Evolutionary conservation across 1,284 basidiomycete genomes (phyloP).

Genomic region (Austroboletus novae-zelandiae): DNA sequence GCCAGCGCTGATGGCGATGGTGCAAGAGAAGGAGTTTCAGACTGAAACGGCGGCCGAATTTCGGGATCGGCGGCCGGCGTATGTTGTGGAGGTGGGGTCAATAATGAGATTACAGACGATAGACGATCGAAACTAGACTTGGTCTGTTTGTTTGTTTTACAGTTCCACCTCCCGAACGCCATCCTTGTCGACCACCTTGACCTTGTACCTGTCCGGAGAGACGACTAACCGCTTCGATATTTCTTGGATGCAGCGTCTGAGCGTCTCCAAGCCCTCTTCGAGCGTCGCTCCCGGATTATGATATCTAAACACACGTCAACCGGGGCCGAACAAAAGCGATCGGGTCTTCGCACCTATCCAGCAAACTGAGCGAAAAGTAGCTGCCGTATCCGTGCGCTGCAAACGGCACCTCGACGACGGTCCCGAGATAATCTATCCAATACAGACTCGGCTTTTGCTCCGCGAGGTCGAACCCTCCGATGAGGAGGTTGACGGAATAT

Average conservation of each 20-base stretch:
- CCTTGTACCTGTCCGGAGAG: constrained; percentile 79
- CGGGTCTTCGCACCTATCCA: constrained; percentile 70
- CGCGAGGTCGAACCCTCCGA: constrained; percentile 87
- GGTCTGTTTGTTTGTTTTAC: no score
- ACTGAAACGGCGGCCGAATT: no score
- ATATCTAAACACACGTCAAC: constrained; percentile 48
- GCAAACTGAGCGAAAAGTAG: constrained; percentile 89
- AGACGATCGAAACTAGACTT: constrained; percentile 3
- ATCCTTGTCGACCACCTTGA: constrained; percentile 90
- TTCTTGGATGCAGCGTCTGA: constrained; percentile 88
- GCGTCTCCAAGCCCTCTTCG: constrained; percentile 82
- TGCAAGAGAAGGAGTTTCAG: no score
- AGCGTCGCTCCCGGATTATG: constrained; percentile 81
- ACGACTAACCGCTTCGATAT: constrained; percentile 85
- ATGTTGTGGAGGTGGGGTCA: no score
- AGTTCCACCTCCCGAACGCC: constrained; percentile 80
- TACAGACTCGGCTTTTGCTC: constrained; percentile 74
- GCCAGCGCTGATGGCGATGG: no score
- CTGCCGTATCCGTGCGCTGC: constrained; percentile 95
- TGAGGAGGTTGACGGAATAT: constrained; percentile 90
- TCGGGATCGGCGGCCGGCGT: no score
- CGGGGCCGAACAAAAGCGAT: not conserved
- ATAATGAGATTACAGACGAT: no score
- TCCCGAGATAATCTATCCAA: constrained; percentile 97
- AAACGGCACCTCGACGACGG: constrained; percentile 86